Conservation (phyloP, 352 stramenopile species). For the Globisporangium middletonii region DNA sequence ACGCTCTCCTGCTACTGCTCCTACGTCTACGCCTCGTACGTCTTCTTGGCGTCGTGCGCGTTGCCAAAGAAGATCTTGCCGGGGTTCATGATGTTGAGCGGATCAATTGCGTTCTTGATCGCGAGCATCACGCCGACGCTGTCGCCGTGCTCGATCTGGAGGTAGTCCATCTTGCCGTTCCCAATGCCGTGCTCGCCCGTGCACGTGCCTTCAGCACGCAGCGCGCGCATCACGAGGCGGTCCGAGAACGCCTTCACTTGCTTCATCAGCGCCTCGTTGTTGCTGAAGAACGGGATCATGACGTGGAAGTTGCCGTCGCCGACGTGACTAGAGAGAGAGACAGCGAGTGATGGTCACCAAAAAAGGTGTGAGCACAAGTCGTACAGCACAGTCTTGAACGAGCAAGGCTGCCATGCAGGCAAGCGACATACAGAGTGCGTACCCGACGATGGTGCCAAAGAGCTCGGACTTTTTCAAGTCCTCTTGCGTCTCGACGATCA, state of each 20-base stretch:
- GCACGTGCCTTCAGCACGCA: constrained; percentile 92
- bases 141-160: constrained; percentile 88
- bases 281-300: constrained; percentile 89
- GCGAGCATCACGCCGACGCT: constrained; percentile 91
- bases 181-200: constrained; percentile 98
- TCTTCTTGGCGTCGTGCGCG: constrained; percentile 14
- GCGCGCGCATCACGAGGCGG: constrained; percentile 74
- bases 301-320: constrained; percentile 98
- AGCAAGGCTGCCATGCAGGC: not conserved
- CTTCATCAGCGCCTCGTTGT: constrained; percentile 81
- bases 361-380: too few species aligned
- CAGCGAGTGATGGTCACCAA: not conserved
- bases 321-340: constrained; percentile 45
- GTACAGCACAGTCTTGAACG: too few species aligned
- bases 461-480: constrained; percentile 88
- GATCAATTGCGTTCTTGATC: constrained; percentile 95
- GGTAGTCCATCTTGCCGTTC: constrained; percentile 92
- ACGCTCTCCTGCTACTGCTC: not conserved
- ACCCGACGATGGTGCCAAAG: constrained; percentile 91
- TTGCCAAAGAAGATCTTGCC: constrained; percentile 93
- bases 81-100: constrained; percentile 96
- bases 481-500: constrained; percentile 91
- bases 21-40: constrained; percentile 8
- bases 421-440: constrained; percentile 4
- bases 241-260: constrained; percentile 89